Evolutionary conservation across 2,329 filamentous ascomycete genomes (phyloP).

Genomic region (Microcyclosporella mali): DNA sequence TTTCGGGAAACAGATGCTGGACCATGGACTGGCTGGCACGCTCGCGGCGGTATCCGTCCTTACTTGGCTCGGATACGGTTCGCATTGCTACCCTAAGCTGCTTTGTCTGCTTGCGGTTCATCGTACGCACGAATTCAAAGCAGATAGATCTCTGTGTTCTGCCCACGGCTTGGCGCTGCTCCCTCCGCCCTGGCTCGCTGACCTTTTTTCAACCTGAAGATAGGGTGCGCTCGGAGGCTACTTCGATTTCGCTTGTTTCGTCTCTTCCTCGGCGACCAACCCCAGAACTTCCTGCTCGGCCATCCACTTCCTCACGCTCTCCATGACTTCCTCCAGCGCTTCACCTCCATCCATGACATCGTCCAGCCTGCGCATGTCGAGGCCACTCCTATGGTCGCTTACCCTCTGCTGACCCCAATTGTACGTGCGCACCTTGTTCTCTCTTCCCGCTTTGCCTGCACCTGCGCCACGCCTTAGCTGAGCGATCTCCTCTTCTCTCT

Average conservation of each 20-base stretch:
- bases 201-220: too few relatives aligned
- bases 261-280: constrained; percentile 38
- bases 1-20: too few relatives aligned
- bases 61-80: too few relatives aligned
- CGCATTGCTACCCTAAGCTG: too few relatives aligned
- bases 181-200: too few relatives aligned
- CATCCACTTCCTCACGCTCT: constrained; percentile 71
- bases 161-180: too few relatives aligned
- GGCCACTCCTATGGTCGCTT: constrained; percentile 78
- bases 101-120: too few relatives aligned
- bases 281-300: constrained; percentile 66
- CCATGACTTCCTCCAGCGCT: constrained; percentile 67
- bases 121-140: too few relatives aligned
- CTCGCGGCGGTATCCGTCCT: too few relatives aligned
- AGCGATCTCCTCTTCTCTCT: constrained; percentile 73
- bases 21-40: too few relatives aligned
- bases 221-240: background rate
- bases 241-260: constrained; percentile 7
- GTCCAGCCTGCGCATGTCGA: constrained; percentile 73
- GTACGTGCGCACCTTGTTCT: constrained; percentile 91
- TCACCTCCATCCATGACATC: constrained; percentile 72
- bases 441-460: constrained; percentile 73
- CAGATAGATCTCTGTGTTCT: too few relatives aligned
- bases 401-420: constrained; percentile 75
- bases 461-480: constrained; percentile 70